phyloP scores from a whole-genome alignment of 176 grass and related monocot species.

The Oryza glaberrima region DNA sequence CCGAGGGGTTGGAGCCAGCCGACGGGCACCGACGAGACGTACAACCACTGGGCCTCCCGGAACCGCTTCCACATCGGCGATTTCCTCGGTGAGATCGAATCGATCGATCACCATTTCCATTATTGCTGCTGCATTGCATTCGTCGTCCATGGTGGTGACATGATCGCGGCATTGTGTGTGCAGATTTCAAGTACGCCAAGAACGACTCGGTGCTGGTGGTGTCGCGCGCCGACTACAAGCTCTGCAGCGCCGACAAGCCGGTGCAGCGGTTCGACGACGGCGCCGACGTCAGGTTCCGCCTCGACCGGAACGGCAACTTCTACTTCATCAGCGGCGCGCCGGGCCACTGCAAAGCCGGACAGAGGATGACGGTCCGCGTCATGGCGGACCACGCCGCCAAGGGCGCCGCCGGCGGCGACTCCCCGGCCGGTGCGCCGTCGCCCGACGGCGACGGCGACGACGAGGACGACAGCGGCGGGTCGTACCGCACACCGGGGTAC shows the following conservation, averaged over 20 bases:
- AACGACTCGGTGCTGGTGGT: slow-evolving; percentile 85
- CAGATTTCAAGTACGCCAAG: slow-evolving; percentile 67
- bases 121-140: background rate
- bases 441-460: background rate
- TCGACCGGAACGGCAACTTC: slow-evolving; percentile 49
- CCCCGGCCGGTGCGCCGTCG: background rate
- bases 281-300: slow-evolving; percentile 46
- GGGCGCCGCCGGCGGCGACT: background rate
- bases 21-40: slow-evolving; percentile 45
- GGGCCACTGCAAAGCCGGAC: slow-evolving; percentile 56
- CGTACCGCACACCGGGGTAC: background rate
- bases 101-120: background rate
- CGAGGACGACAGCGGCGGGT: background rate
- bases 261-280: slow-evolving; percentile 39
- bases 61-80: slow-evolving; percentile 78
- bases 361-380: slow-evolving; percentile 65
- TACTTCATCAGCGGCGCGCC: slow-evolving; percentile 76
- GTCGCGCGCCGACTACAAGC: slow-evolving; percentile 50
- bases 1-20: slow-evolving; percentile 55
- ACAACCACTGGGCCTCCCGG: slow-evolving; percentile 74
- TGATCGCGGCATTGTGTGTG: background rate
- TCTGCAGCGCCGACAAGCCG: slow-evolving; percentile 38
- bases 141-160: background rate
- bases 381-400: background rate
- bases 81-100: slow-evolving; percentile 50